Base-by-base conservation (phyloP, 2,329 filamentous ascomycete species). In the Verticillium tricorpus region DNA sequence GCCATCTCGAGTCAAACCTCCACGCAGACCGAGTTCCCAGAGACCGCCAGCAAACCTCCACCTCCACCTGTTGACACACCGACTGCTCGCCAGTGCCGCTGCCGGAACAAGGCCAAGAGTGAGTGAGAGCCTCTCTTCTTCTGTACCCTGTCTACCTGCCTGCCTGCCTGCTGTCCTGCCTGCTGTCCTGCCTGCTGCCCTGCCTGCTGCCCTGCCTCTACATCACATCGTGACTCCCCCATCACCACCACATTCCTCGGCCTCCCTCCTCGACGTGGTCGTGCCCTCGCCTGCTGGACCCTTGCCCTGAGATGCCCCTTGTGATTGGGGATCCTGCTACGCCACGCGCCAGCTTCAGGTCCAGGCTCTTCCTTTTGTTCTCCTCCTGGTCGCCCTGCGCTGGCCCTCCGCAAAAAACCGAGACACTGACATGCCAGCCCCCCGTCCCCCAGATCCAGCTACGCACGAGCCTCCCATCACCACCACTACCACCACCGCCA, bases 331-430 rank as follows among this genome's bases (percentile, higher is more conserved):
- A 11, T 35, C 40, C 22, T 50, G 45, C 45, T 25, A 50, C 45
- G 45, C 45, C 45, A 50, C 45, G 45, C 59, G 59, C 32, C 17
- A 56, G 59, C 31, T 56, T 22, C 54, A 60, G 31, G 50, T 40
- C 28, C 50, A 60, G 52, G 32, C 59, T 31, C 34, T 60, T 28
- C 32, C 34, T 40, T 22, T 56, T 19, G 54, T 31, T 56, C 54
- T 22, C 45, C n/a, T n/a, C 45, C 45, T 22, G 22, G 45, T 14
- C 19, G 11, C n/a, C 45, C 19, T 50, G 45, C 28, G 11, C 19
- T 9, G n/a, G n/a, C 12, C 45, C 45, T 50, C 45, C 45, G 45
- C 45, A 50, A n/a, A n/a, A 50, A 22, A 25, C n/a, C 45, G 45
- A 50, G 45, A 50, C 45, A 50, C 45, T 50, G 45, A 50, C 45